A percentile compares a stretch with the other conserved stretches of the same genome.
Conservation (phyloP, 306 rosid species). For the Rubus parviflorus region DNA sequence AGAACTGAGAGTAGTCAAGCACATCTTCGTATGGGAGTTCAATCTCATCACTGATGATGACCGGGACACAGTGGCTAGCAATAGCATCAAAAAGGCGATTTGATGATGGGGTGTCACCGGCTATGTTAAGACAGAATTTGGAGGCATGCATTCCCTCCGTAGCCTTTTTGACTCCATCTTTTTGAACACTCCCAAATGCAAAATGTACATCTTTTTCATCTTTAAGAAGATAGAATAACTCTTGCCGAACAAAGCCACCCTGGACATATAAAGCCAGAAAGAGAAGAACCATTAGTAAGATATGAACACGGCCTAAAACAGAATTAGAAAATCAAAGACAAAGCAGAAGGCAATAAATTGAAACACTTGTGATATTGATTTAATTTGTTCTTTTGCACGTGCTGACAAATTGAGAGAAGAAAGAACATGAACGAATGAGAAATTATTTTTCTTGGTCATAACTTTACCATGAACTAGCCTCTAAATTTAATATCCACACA, state of each 20-base stretch:
- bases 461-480: no score
- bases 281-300: neutral
- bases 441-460: no score
- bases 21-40: constrained; percentile 82
- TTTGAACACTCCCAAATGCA: constrained; percentile 64
- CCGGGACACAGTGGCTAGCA: constrained; percentile 74
- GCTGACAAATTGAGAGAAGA: no score
- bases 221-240: constrained; percentile 64
- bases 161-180: constrained; percentile 55
- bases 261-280: constrained; percentile 22
- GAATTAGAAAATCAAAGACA: neutral
- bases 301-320: neutral
- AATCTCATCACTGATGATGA: constrained; percentile 73
- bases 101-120: constrained; percentile 86
- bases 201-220: constrained; percentile 75
- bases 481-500: no score
- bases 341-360: neutral
- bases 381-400: neutral
- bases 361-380: neutral
- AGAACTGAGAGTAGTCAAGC: constrained; percentile 74
- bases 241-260: constrained; percentile 77
- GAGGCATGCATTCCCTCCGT: constrained; percentile 68
- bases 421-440: no score
- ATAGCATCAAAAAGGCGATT: constrained; percentile 85
- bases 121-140: constrained; percentile 87